phyloP scores from a whole-genome alignment of 23 red algal genomes.

The Gracilaria caudata region DNA sequence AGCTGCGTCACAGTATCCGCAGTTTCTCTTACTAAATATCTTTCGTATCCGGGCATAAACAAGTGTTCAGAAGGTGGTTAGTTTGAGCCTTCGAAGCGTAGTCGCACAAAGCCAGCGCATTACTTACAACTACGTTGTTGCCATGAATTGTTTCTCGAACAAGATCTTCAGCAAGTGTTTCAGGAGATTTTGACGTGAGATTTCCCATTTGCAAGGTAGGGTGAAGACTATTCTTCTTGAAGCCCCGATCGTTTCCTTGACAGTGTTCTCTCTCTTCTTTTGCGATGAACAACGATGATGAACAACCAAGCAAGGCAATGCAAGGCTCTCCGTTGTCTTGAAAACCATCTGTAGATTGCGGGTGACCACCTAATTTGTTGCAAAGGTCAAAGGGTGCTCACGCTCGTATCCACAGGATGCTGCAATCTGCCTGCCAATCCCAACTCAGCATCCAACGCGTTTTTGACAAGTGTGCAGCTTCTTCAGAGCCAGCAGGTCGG shows the following conservation, averaged over 20 bases:
- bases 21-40: conserved; percentile 57
- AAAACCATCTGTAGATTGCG: too few species aligned
- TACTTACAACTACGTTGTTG: conserved; percentile 29
- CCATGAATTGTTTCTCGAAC: conserved; percentile 8
- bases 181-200: not conserved
- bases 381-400: too few species aligned
- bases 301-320: not conserved
- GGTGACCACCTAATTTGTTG: too few species aligned
- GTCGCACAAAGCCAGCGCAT: not conserved
- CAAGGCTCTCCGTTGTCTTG: too few species aligned
- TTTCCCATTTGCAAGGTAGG: not conserved
- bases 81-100: not conserved
- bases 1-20: conserved; percentile 54
- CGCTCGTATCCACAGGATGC: too few species aligned
- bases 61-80: not conserved
- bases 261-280: not conserved
- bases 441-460: not conserved
- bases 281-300: not conserved
- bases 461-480: not conserved
- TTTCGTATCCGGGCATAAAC: not conserved
- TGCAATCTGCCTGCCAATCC: not conserved
- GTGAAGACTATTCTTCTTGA: not conserved
- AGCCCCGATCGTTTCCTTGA: too few species aligned
- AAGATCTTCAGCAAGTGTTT: conserved; percentile 11
- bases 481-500: too few species aligned